Conservation (phyloP, 495 filamentous ascomycete genomes). For the Aspergillus saccharolyticus region DNA sequence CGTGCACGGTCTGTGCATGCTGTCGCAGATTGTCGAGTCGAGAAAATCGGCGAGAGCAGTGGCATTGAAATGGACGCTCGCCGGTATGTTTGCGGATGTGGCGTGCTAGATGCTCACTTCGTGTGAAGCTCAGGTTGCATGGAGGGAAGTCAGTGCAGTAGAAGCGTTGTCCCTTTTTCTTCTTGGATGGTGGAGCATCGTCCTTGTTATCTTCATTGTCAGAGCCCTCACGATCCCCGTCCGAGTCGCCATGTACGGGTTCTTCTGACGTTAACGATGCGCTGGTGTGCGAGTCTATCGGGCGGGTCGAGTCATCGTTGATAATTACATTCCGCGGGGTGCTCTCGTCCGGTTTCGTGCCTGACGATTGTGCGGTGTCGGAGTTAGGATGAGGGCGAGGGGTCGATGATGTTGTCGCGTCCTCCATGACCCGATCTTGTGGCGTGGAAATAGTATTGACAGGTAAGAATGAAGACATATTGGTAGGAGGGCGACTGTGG, state of each 20-base stretch:
- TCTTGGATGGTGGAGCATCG: conserved; percentile 64
- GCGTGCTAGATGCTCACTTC: conserved; percentile 91
- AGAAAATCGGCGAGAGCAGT: conserved; percentile 94
- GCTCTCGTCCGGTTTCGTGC: conserved; percentile 22
- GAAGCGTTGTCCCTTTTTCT: conserved; percentile 96
- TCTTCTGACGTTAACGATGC: conserved; percentile 57
- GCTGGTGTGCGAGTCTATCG: conserved; percentile 33
- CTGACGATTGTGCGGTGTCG: conserved; percentile 25
- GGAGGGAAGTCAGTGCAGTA: conserved; percentile 97
- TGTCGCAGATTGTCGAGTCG: conserved; percentile 93
- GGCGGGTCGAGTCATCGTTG: conserved; percentile 7
- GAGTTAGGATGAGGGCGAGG: conserved; percentile 51
- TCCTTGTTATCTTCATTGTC: conserved; percentile 60
- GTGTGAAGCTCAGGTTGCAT: conserved; percentile 90
- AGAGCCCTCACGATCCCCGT: conserved; percentile 67
- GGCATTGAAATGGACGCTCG: conserved; percentile 95
- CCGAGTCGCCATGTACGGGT: conserved; percentile 67
- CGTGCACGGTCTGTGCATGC: conserved; percentile 95
- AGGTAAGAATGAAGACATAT: conserved; percentile 64
- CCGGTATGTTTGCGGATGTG: conserved; percentile 98
- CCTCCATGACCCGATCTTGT: conserved; percentile 47
- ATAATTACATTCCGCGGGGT: conserved; percentile 27
- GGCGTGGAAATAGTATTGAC: conserved; percentile 67
- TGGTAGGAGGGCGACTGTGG: conserved; percentile 14
- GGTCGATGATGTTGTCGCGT: conserved; percentile 57